phyloP scores from a whole-genome alignment of 495 filamentous ascomycete genomes.

The Hypoxylon subgilvum region DNA sequence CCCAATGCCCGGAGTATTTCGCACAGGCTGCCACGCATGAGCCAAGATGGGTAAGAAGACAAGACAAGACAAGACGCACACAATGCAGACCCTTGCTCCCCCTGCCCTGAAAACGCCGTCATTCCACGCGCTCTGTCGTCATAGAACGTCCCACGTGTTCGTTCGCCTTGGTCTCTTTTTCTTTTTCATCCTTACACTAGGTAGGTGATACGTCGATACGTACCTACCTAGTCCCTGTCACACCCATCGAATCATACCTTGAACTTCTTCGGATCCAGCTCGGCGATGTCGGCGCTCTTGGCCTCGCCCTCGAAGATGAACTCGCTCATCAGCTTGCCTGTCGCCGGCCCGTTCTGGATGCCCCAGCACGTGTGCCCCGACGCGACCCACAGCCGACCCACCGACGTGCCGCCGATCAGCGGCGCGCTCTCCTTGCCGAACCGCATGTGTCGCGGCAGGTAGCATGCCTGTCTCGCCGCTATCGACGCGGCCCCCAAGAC shows the following conservation, averaged over 20 bases:
- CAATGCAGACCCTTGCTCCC: no score
- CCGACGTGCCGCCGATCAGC: slow-evolving; percentile 75
- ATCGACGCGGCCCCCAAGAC: slow-evolving; percentile 78
- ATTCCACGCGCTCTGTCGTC: slow-evolving; percentile 30
- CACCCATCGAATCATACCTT: slow-evolving; percentile 50
- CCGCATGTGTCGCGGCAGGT: slow-evolving; percentile 75
- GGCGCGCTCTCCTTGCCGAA: slow-evolving; percentile 68
- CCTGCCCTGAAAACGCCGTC: slow-evolving; percentile 3
- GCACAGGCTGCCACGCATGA: slow-evolving; percentile 24
- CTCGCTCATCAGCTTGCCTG: slow-evolving; percentile 86
- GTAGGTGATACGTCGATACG: no score
- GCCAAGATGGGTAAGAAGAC: slow-evolving; percentile 13
- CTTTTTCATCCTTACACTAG: not conserved
- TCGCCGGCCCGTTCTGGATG: slow-evolving; percentile 93
- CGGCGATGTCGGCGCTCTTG: slow-evolving; percentile 73
- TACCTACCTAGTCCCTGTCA: no score
- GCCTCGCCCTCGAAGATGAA: slow-evolving; percentile 81
- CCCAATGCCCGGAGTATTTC: no score
- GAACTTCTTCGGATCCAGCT: slow-evolving; percentile 69
- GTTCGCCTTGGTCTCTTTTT: not conserved
- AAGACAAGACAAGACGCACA: not conserved
- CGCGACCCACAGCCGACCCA: slow-evolving; percentile 80
- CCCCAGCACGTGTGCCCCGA: slow-evolving; percentile 97
- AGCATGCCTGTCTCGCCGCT: slow-evolving; percentile 87
- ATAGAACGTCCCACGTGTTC: slow-evolving; percentile 14